Evolutionary conservation across 2,329 filamentous ascomycete genomes (phyloP), one percentile per base, ranked within the genome.

Genomic region (Parasarocladium wereldwijsianum): DNA sequence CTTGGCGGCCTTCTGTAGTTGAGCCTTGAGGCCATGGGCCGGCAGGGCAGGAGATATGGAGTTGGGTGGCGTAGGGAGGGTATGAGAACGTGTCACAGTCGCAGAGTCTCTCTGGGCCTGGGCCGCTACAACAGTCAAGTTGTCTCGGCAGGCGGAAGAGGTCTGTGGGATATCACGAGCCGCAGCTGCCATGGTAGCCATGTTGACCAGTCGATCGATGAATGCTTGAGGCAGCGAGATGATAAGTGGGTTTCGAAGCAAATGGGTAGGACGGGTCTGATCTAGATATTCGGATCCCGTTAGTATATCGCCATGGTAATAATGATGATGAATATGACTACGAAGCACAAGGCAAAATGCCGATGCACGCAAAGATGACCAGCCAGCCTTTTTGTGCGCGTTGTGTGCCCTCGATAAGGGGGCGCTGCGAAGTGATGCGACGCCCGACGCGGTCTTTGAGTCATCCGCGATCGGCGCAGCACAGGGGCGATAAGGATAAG

Each of bases 41-140:
- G 79, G 76, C 41, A 94, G 67, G 43, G 73, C 77, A 28, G 87
- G 87, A 37, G 86, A 94, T 52, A 94, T 85, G 55, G 86, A 94
- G 63, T 87, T 92, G 37, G 87, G 87, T 49, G 87, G 87, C 52
- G 87, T 94, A 39, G 81, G 84, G 47, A 93, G 73, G 52, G 71
- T 63, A 44, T 67, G 63, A 60, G 58, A 55, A 57, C 57, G 62
- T 60, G 69, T 69, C 66, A 70, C 56, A 57, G 54, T 59, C 55
- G 49, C 62, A 65, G 67, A 59, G 53, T 71, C 66, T 45, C 66
- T 69, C 61, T 64, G 63, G n/a, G n/a, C n/a, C n/a, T n/a, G n/a
- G 55, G 68, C 68, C 65, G 70, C 70, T 74, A 76, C 71, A 74
- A 58, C 71, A 76, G 70, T 60, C 54, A 77, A 77, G 70, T 68